Evolutionary conservation across 139 green algal species (phyloP).

Genomic region (Tetradesmus lagerheimii): DNA sequence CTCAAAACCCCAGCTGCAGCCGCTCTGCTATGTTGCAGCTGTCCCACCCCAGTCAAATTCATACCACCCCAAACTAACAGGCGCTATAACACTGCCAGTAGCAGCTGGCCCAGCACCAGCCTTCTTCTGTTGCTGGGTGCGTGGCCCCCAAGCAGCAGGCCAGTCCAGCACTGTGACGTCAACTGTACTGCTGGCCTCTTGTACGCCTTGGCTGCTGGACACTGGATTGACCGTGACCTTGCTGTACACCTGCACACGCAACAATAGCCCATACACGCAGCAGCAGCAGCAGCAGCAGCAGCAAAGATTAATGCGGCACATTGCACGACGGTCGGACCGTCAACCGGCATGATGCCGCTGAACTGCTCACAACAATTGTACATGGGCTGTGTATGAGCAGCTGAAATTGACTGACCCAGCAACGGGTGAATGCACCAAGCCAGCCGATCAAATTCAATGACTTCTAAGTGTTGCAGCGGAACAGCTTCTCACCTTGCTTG

Average conservation of each 20-base stretch:
- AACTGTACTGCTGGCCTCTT: not conserved
- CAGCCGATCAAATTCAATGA: too few species aligned
- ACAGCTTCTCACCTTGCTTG: not conserved
- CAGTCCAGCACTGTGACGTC: not conserved
- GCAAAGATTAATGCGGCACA: too few species aligned
- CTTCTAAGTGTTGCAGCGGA: too few species aligned
- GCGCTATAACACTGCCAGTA: not conserved
- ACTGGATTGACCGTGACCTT: not conserved
- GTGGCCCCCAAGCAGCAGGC: not conserved
- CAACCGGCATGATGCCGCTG: too few species aligned
- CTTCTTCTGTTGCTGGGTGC: not conserved
- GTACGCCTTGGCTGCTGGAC: not conserved
- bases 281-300: conserved; percentile 19
- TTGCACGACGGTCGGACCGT: too few species aligned
- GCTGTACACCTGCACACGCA: not conserved
- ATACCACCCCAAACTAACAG: not conserved
- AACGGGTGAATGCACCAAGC: too few species aligned
- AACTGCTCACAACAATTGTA: not conserved
- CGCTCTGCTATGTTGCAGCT: not conserved
- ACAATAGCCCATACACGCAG: not conserved
- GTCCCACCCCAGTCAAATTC: not conserved
- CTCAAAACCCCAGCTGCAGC: too few species aligned
- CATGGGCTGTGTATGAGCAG: not conserved
- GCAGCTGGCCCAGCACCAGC: not conserved
- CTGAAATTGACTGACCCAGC: too few species aligned